A percentile compares a stretch with the other conserved stretches of the same genome.
Conservation (phyloP, 2,329 filamentous ascomycete genomes). For the Bipolaris sorokiniana region DNA sequence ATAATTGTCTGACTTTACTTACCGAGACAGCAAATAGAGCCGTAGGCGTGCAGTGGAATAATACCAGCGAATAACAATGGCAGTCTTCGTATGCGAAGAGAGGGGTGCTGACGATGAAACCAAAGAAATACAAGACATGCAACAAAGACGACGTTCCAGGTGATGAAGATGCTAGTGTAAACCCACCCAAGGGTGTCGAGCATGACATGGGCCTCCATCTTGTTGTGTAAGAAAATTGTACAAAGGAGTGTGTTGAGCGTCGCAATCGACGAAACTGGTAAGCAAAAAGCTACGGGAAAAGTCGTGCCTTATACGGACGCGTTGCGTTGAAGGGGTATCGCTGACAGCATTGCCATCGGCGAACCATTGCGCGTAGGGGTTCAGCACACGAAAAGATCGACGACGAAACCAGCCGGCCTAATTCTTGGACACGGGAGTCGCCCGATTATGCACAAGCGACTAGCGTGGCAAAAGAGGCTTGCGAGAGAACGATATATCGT, state of each 20-base stretch:
- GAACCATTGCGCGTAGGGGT: slow-evolving; percentile 2
- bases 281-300: neutral
- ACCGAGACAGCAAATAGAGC: slow-evolving; percentile 21
- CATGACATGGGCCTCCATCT: slow-evolving; percentile 22
- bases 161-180: slow-evolving; percentile 27
- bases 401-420: neutral
- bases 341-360: slow-evolving; percentile 4
- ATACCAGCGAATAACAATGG: slow-evolving; percentile 36
- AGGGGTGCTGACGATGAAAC: slow-evolving; percentile 37
- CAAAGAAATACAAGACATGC: slow-evolving; percentile 28
- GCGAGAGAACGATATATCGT: slow-evolving; percentile 5
- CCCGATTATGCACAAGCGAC: slow-evolving; percentile 7
- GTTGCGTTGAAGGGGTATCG: neutral
- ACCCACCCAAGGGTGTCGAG: slow-evolving; percentile 26
- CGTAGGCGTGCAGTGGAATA: slow-evolving; percentile 37
- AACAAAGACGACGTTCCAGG: slow-evolving; percentile 26
- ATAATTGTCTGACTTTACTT: slow-evolving; percentile 4
- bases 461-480: slow-evolving; percentile 5
- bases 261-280: slow-evolving; percentile 5
- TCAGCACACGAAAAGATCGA: slow-evolving; percentile 1
- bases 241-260: slow-evolving; percentile 11
- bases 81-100: slow-evolving; percentile 40
- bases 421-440: slow-evolving; percentile 11
- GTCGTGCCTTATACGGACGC: slow-evolving; percentile 8
- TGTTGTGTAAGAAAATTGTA: slow-evolving; percentile 3